phyloP scores from a whole-genome alignment of 2,329 filamentous ascomycete genomes.

The Penicillium sp. region DNA sequence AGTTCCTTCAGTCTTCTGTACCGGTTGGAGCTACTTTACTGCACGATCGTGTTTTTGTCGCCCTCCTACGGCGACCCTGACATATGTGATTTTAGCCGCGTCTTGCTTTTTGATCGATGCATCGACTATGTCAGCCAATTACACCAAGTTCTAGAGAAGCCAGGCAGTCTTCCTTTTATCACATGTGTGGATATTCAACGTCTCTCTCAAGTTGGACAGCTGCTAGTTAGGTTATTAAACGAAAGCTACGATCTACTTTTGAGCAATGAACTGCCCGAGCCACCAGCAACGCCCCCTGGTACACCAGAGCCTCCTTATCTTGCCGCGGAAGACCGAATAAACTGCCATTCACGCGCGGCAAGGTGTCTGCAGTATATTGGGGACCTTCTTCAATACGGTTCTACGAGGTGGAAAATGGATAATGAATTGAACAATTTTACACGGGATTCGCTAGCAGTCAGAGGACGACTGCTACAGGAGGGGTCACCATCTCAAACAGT shows the following conservation, averaged over 20 bases:
- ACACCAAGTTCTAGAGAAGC: slow-evolving; percentile 60
- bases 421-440: slow-evolving; percentile 30
- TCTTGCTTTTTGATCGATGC: slow-evolving; percentile 80
- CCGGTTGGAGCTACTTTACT: slow-evolving; percentile 84
- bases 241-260: slow-evolving; percentile 49
- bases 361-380: slow-evolving; percentile 29
- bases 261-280: slow-evolving; percentile 24
- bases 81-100: slow-evolving; percentile 71
- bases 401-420: slow-evolving; percentile 32
- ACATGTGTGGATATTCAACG: slow-evolving; percentile 86
- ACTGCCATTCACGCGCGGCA: slow-evolving; percentile 30
- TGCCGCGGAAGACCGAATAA: slow-evolving; percentile 28
- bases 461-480: slow-evolving; percentile 9
- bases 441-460: slow-evolving; percentile 25
- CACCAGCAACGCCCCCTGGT: slow-evolving; percentile 27
- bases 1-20: slow-evolving; percentile 70
- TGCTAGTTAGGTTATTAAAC: slow-evolving; percentile 55
- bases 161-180: slow-evolving; percentile 62
- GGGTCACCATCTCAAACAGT: background rate
- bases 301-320: slow-evolving; percentile 31
- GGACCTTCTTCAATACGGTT: slow-evolving; percentile 30
- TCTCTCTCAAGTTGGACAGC: slow-evolving; percentile 65
- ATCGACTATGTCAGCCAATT: slow-evolving; percentile 77
- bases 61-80: slow-evolving; percentile 68
- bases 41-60: slow-evolving; percentile 83